Conservation (phyloP, 768 basidiomycete genomes). For the Boletus tomentosulus region DNA sequence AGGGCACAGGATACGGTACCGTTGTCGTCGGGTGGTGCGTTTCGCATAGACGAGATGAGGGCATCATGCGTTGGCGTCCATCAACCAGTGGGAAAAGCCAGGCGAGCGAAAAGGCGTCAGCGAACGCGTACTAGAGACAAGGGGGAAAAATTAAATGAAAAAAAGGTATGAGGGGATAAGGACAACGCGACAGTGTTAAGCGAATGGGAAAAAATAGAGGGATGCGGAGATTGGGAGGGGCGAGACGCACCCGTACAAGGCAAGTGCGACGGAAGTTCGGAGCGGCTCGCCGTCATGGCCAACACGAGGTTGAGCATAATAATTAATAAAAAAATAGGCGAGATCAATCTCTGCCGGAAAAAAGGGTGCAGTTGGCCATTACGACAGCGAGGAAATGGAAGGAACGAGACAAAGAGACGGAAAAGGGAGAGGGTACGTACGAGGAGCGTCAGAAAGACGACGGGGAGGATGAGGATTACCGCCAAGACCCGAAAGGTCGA, state of each 20-base stretch:
- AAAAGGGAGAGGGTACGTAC: slow-evolving; percentile 38
- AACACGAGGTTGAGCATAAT: not conserved
- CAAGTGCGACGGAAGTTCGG: slow-evolving; percentile 5
- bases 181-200: slow-evolving; percentile 1
- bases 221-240: slow-evolving; percentile 16
- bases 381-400: slow-evolving; percentile 6
- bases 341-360: not conserved
- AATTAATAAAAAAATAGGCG: not conserved
- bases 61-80: not conserved
- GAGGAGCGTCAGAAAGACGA: slow-evolving; percentile 61
- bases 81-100: not conserved
- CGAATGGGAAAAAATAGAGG: not conserved
- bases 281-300: slow-evolving; percentile 10
- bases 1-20: not conserved
- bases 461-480: slow-evolving; percentile 41
- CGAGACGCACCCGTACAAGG: not conserved
- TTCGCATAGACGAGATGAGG: not conserved
- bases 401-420: not conserved
- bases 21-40: not conserved
- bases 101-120: slow-evolving; percentile 5
- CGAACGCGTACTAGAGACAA: not conserved
- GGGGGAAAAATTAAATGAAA: not conserved
- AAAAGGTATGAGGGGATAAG: not conserved
- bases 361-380: not conserved
- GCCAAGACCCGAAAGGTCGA: slow-evolving; percentile 64